phyloP scores from a whole-genome alignment of 73 alveolate genomes.

The Tetrahymena malaccensis region DNA sequence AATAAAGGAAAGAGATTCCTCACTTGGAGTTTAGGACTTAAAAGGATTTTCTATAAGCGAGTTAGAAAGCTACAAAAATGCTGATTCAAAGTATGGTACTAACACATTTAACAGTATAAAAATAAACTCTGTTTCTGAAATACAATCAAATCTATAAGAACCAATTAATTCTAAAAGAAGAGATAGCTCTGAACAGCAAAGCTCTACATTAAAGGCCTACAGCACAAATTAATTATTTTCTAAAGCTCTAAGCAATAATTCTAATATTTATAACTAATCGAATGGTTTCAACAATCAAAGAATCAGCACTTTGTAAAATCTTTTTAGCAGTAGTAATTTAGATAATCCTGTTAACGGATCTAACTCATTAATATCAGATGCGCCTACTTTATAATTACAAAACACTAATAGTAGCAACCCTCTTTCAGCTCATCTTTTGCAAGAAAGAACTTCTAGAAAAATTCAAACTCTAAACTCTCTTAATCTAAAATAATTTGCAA shows the following conservation, averaged over 20 bases:
- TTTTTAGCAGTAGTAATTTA: neutral
- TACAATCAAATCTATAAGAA: neutral
- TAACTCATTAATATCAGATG: neutral
- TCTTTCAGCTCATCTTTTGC: neutral
- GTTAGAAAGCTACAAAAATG: neutral
- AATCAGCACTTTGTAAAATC: neutral
- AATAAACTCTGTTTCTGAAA: neutral
- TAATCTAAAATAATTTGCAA: neutral
- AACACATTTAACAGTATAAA: neutral
- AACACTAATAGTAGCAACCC: neutral
- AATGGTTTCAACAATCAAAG: neutral
- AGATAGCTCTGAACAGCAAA: neutral
- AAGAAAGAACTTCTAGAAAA: neutral
- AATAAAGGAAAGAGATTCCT: neutral
- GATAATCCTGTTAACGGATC: neutral
- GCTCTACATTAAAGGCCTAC: neutral
- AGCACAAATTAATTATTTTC: neutral
- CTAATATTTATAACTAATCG: neutral
- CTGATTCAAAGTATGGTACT: neutral
- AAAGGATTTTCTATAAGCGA: neutral
- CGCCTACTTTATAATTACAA: neutral
- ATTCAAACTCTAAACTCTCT: neutral
- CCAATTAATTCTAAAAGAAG: neutral
- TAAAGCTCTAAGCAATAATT: neutral
- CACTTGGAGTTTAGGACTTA: neutral